Evolutionary conservation across 306 rosid species (phyloP).

Genomic region (Vigna trinervia): DNA sequence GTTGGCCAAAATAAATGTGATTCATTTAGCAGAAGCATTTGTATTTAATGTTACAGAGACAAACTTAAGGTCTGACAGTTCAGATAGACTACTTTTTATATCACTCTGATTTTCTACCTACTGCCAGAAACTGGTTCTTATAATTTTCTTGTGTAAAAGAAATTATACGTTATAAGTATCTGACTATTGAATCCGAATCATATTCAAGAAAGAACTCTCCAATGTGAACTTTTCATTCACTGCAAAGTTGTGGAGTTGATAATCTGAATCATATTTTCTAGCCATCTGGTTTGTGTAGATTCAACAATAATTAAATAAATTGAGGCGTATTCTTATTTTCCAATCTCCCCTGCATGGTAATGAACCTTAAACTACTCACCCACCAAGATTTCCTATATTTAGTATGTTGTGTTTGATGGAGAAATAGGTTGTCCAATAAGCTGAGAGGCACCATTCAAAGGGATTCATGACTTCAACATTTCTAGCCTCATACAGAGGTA

Average conservation of each 20-base stretch:
- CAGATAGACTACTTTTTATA: neutral
- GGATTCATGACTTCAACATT: neutral
- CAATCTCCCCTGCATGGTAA: too few species aligned
- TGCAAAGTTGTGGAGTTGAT: neutral
- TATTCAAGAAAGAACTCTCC: neutral
- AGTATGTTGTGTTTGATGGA: neutral
- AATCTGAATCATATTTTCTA: neutral
- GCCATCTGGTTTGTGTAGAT: neutral
- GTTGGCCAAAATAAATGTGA: neutral
- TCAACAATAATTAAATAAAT: too few species aligned
- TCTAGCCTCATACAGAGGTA: neutral
- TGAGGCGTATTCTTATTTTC: too few species aligned
- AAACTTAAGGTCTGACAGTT: neutral
- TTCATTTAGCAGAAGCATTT: conserved; percentile 2
- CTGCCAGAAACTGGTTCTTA: neutral
- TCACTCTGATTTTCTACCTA: conserved; percentile 1
- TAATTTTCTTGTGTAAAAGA: neutral
- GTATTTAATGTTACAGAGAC: neutral
- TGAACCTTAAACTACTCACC: neutral
- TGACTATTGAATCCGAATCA: neutral
- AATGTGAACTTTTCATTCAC: neutral
- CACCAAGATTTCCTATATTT: neutral
- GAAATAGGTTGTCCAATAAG: neutral
- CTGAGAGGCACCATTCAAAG: neutral
- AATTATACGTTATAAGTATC: neutral